phyloP scores from a whole-genome alignment of 805 yeast genomes.

The Zygoascus biomembranicola region DNA sequence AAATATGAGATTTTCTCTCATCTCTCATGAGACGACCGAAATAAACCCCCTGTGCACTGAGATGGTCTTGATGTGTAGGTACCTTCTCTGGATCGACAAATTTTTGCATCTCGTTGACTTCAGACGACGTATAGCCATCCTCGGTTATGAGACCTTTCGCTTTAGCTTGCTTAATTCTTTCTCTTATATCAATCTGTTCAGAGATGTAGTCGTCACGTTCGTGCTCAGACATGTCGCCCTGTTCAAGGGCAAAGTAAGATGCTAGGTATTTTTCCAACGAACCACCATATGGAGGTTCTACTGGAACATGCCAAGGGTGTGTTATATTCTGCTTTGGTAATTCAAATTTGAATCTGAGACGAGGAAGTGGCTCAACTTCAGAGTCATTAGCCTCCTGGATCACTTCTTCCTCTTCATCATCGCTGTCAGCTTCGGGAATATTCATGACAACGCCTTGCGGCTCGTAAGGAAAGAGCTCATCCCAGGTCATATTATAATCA shows the following conservation, averaged over 20 bases:
- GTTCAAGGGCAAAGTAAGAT: slow-evolving; percentile 55
- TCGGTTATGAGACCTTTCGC: slow-evolving; percentile 23
- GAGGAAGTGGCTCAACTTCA: background rate
- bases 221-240: slow-evolving; percentile 44
- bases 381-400: slow-evolving; percentile 18
- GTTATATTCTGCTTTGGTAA: slow-evolving; percentile 38
- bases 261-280: slow-evolving; percentile 38
- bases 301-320: slow-evolving; percentile 47
- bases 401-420: slow-evolving; percentile 18
- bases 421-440: slow-evolving; percentile 6
- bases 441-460: background rate
- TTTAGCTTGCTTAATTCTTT: slow-evolving; percentile 41
- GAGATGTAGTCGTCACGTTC: slow-evolving; percentile 53
- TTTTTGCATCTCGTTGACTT: slow-evolving; percentile 26
- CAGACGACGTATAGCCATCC: slow-evolving; percentile 1
- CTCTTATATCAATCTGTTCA: slow-evolving; percentile 41
- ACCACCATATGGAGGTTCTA: slow-evolving; percentile 35
- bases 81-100: slow-evolving; percentile 43
- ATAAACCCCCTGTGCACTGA: slow-evolving; percentile 65
- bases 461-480: slow-evolving; percentile 1
- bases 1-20: slow-evolving; percentile 51
- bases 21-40: slow-evolving; percentile 65
- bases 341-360: slow-evolving; percentile 9
- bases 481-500: slow-evolving; percentile 4
- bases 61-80: slow-evolving; percentile 60